Evolutionary conservation across 2,329 filamentous ascomycete species (phyloP), one percentile per base, ranked within the genome.

Genomic region (Coccinonectria pachysandricola): DNA sequence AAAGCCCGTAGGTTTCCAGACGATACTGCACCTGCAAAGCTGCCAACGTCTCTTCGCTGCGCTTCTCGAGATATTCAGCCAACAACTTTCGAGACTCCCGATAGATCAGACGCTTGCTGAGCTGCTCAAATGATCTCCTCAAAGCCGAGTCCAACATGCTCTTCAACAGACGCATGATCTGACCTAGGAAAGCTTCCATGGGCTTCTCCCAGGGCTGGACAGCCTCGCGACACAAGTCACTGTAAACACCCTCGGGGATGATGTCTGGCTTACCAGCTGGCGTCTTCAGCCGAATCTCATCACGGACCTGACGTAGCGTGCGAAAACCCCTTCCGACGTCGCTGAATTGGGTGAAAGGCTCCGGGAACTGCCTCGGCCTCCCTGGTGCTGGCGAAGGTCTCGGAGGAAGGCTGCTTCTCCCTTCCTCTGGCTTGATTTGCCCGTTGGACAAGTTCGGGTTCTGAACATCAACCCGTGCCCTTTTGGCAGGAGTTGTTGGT

Each of bases 171-270:
- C 46, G 38, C 29, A 71, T 62, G 0, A 68, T 65, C 5, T 58
- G 49, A 4, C 52, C 39, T 5, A 72, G 48, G 23, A 73, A 71
- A 0, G 43, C 56, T 0, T 61, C 45, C 23, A 76, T 58, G 0
- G 74, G 73, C 0, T 43, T 42, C 2, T 61, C 44, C 79, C 79
- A 83, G 2, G 70, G 65, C 6, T 49, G 45, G 2, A 81, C 65
- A 0, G 68, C 66, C n/a, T 68, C 53, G 10, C 62, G 56, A 23
- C 69, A 73, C 10, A 81, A 57, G 0, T 60, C 59, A 15, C 75
- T 65, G 12, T 76, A 72, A 0, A 79, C 73, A 19, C 71, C 67
- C 0, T 69, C 64, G 0, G 75, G 67, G 0, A 73, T 66, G 1
- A 74, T 60, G 6, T 68, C 65, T 0, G 72, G 73, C 38, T 75